These are phyloP conservation scores for Ilyonectria sp. DNA, from an alignment of 2,329 filamentous ascomycete species.

Conservation along the genomic window DNA sequence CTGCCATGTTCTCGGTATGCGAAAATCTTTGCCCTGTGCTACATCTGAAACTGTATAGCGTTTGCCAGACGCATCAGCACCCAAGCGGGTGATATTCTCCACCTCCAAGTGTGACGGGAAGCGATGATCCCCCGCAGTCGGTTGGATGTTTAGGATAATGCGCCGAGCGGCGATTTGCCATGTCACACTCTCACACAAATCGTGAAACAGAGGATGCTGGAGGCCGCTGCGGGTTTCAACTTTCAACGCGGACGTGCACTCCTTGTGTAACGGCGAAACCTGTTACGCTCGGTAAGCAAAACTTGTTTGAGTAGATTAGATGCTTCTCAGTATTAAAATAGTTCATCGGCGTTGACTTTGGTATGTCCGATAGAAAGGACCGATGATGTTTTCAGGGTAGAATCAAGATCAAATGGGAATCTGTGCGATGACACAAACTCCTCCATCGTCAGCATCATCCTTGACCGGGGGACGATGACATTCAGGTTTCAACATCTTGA, in stretches of 20 bases:
- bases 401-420: neutral
- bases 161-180: neutral
- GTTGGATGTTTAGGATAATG: neutral
- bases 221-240: neutral
- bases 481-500: neutral
- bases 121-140: neutral
- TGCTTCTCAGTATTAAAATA: neutral
- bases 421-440: neutral
- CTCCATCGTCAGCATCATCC: neutral
- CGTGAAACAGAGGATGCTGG: neutral
- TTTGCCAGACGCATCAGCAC: neutral
- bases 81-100: neutral
- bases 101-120: neutral
- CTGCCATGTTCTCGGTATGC: neutral
- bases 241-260: neutral
- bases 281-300: neutral
- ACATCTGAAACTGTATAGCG: neutral
- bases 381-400: neutral
- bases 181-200: neutral
- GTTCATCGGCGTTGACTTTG: neutral
- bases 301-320: conserved; percentile 1
- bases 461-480: neutral
- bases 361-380: neutral
- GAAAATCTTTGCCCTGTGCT: neutral
- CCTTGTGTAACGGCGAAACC: neutral